A percentile compares a stretch with the other conserved stretches of the same genome.
Evolutionary conservation across 495 filamentous ascomycete genomes (phyloP).

Genomic region (Venustampulla echinocandica): DNA sequence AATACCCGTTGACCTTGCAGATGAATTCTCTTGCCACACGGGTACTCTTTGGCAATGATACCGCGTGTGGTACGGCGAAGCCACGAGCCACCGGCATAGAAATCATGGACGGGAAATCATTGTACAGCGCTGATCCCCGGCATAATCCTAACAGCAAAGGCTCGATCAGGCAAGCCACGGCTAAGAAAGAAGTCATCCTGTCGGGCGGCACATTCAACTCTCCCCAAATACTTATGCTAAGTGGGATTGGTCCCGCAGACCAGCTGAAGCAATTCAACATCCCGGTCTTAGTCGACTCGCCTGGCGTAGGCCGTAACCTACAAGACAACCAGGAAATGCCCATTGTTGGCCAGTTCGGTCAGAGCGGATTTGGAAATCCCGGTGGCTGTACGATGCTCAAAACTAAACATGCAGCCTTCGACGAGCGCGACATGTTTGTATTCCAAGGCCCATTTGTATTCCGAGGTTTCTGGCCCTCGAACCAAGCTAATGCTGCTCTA

Average conservation of each 20-base stretch:
- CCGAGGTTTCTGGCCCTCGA: slow-evolving; percentile 42
- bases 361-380: slow-evolving; percentile 31
- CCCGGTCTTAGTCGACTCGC: slow-evolving; percentile 42
- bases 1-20: slow-evolving; percentile 37
- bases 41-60: slow-evolving; percentile 31
- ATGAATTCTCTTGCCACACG: slow-evolving; percentile 39
- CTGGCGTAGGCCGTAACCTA: slow-evolving; percentile 56
- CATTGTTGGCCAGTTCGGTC: slow-evolving; percentile 34
- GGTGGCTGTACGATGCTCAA: slow-evolving; percentile 39
- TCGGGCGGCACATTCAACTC: slow-evolving; percentile 53
- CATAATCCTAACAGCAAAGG: slow-evolving; percentile 30
- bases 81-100: slow-evolving; percentile 54
- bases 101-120: slow-evolving; percentile 47
- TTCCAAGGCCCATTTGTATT: slow-evolving; percentile 46
- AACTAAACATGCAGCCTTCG: slow-evolving; percentile 24
- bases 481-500: slow-evolving; percentile 26
- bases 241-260: slow-evolving; percentile 46
- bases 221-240: slow-evolving; percentile 55
- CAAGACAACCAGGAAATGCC: slow-evolving; percentile 54
- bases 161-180: slow-evolving; percentile 41
- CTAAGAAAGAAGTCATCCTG: slow-evolving; percentile 54
- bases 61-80: slow-evolving; percentile 5
- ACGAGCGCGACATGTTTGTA: slow-evolving; percentile 41
- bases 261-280: slow-evolving; percentile 45
- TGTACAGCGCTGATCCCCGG: slow-evolving; percentile 52